Evolutionary conservation across 108 stramenopile genomes (phyloP).

Genomic region (Chaetoceros muelleri): DNA sequence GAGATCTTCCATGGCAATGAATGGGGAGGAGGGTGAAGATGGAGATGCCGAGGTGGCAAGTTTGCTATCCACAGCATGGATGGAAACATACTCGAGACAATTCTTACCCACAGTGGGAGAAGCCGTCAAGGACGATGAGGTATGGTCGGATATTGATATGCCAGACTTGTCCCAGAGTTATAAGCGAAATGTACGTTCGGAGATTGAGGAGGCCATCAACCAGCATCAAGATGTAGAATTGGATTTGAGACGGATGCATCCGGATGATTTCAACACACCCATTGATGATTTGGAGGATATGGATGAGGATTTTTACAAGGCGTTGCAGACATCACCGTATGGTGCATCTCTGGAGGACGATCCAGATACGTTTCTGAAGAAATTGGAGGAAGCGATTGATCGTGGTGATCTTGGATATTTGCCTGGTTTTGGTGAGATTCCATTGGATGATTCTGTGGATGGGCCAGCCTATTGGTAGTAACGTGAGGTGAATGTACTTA

Average conservation of each 20-base stretch:
- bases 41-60: conserved; percentile 76
- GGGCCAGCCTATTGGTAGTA: conserved; percentile 21
- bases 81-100: conserved; percentile 73
- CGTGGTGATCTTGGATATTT: conserved; percentile 20
- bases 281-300: conserved; percentile 14
- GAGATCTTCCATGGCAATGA: conserved; percentile 16
- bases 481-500: no score
- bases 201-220: conserved; percentile 48
- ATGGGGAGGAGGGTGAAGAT: conserved; percentile 18
- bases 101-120: conserved; percentile 68
- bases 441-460: conserved; percentile 18
- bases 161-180: conserved; percentile 13
- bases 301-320: conserved; percentile 19
- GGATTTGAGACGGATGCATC: conserved; percentile 46
- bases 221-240: conserved; percentile 43
- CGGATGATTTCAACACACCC: conserved; percentile 18
- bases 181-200: conserved; percentile 46
- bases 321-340: conserved; percentile 38
- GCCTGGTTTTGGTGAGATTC: conserved; percentile 14
- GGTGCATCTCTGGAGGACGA: conserved; percentile 38
- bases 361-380: conserved; percentile 25
- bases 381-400: conserved; percentile 34
- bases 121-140: conserved; percentile 46
- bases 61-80: conserved; percentile 72
- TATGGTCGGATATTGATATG: conserved; percentile 38